Evolutionary conservation across 345 rosid genomes (phyloP), one percentile per base, ranked within the genome.

Genomic region (Populus davidiana): DNA sequence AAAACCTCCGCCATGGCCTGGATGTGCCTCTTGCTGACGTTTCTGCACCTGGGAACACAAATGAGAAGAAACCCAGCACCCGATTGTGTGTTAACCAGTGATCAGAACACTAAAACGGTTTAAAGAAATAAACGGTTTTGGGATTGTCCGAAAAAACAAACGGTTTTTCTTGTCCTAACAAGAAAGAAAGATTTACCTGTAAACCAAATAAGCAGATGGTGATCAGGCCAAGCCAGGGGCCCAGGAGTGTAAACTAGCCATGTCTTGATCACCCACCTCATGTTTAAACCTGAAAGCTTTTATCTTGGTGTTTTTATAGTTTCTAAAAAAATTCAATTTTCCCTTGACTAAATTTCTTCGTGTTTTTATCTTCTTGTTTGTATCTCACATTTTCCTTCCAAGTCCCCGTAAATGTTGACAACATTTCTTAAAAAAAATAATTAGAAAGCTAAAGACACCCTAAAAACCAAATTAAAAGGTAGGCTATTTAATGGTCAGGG

Each of bases 191-290:
- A 66, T 77, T 33, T 33, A 83, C 93, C 91, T 90, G 90, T 18
- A 87, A 64, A 49, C 81, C 87, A 67, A 74, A 81, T 5, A 89
- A 70, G 83, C 81, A 84, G 87, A 89, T 79, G 82, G 94, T 75
- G 39, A 73, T 63, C 33, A 90, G 83, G 75, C 92, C 94, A 0
- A 90, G 74, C 92, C 92, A 89, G 44, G 89, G 83, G 66, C 87
- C 92, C 92, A 89, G 44, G 89, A 85, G 66, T 88, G 94, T 52
- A 88, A 74, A 64, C 85, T 76, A 23, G 59, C 62, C 82, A 88
- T 52, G 31, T 87, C 77, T 25, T 79, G 35, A 38, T 14, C 44
- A n/a, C 36, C 66, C 11, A 8, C 0, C 47, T 87, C 88, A 11
- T 88, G 35, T 14, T 87, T 86, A 75, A 68, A 87, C 81, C 83